Evolutionary conservation across 2,329 filamentous ascomycete species (phyloP), one percentile per base, ranked within the genome.

Genomic region (Alternaria rosae): DNA sequence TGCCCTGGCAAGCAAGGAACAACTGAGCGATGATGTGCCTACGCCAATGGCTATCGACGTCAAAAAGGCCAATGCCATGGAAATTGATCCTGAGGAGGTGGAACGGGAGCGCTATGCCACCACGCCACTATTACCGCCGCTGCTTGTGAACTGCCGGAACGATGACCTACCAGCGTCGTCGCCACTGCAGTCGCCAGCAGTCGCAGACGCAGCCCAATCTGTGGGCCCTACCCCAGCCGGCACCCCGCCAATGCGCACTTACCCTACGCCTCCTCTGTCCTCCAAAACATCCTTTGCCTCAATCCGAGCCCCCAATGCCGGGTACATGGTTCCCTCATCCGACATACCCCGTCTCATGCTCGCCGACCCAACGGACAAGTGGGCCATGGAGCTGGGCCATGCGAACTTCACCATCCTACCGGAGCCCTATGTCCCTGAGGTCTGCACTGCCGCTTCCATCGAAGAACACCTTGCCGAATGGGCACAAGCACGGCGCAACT

Each of bases 331-430:
- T 35, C 84, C 86, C 5, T 80, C 82, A 41, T 76, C 81, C 5
- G 86, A 88, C 25, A 87, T 91, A 15, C 87, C 89, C 5, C 85
- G 87, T 5, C 88, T 93, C 65, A 82, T 89, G 56, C 82, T 88
- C n/a, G 76, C 78, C 30, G 92, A 97, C 73, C 88, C 89, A 6
- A 85, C 89, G 52, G 93, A 97, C 76, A 88, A 90, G 68, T 97
- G 94, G 94, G 91, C 92, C 1, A 88, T 91, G 73, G 89, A 88
- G 59, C 87, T 98, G 13, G 94, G 94, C 26, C 94, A 98, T 76
- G 94, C 94, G 67, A 97, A 98, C 82, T 97, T 96, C 78, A 94
- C 88, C 71, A 96, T 98, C 70, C 82, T 87, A 21, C 94, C 94
- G 0, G 87, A 90, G 76, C 94, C 94, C 0, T 97, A 97, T 74